phyloP scores from a whole-genome alignment of 331 rosid species.

The Acacia concinna region DNA sequence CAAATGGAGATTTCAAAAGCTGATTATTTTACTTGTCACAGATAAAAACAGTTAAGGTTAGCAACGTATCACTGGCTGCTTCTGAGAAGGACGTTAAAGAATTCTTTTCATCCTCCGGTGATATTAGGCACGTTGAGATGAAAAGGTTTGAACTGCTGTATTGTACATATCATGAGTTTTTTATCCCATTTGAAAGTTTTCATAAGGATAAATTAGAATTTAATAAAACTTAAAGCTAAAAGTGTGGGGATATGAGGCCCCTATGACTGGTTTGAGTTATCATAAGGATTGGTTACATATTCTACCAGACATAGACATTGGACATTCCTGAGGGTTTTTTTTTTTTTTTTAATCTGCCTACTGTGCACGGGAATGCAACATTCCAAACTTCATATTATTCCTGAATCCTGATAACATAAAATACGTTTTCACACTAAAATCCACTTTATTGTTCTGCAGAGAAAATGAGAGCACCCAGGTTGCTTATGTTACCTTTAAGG shows the following conservation, averaged over 20 bases:
- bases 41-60: slow-evolving; percentile 68
- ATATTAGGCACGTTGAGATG: slow-evolving; percentile 67
- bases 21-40: slow-evolving; percentile 30
- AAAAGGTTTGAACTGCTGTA: slow-evolving; percentile 54
- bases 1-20: background rate
- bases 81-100: slow-evolving; percentile 60
- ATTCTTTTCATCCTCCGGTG: slow-evolving; percentile 88
- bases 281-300: background rate
- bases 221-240: background rate
- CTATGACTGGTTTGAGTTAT: background rate
- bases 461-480: slow-evolving; percentile 71
- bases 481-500: slow-evolving; percentile 81
- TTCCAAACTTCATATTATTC: background rate
- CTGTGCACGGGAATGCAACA: background rate
- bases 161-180: background rate
- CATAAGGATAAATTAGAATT: background rate
- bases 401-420: background rate
- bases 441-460: slow-evolving; percentile 36
- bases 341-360: background rate
- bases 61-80: slow-evolving; percentile 61
- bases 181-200: background rate
- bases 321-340: no score
- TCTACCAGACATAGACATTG: background rate
- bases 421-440: background rate
- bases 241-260: background rate